phyloP scores from a whole-genome alignment of 441 rosid species.

The California macrophylla region DNA sequence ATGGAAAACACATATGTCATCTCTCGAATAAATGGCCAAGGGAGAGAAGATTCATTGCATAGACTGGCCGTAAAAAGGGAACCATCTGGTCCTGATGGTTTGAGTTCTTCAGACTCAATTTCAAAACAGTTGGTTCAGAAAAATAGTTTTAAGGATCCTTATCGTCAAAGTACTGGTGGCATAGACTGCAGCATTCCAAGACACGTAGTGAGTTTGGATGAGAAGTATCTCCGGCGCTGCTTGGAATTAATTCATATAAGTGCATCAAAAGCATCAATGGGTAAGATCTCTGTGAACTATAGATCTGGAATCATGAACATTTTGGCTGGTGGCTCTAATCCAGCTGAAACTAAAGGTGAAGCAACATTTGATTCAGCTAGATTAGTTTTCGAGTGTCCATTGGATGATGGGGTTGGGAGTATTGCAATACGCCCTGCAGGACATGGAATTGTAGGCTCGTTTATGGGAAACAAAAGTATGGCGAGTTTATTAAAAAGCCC shows the following conservation, averaged over 20 bases:
- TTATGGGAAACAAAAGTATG: slow-evolving; percentile 67
- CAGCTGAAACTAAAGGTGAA: slow-evolving; percentile 22
- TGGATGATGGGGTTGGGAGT: slow-evolving; percentile 36
- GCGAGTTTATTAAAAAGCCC: slow-evolving; percentile 49
- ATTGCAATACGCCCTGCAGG: slow-evolving; percentile 38
- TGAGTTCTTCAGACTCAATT: slow-evolving; percentile 23
- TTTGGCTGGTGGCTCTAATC: slow-evolving; percentile 29
- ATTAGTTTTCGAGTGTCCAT: slow-evolving; percentile 44
- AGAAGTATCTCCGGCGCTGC: slow-evolving; percentile 60
- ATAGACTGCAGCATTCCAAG: slow-evolving; percentile 52
- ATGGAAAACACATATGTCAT: slow-evolving; percentile 36
- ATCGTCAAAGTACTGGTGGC: slow-evolving; percentile 31
- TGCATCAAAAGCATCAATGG: slow-evolving; percentile 40
- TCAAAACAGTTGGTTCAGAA: slow-evolving; percentile 36
- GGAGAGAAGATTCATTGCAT: slow-evolving; percentile 29
- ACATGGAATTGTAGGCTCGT: slow-evolving; percentile 45
- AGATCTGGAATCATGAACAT: slow-evolving; percentile 28
- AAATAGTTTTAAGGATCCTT: slow-evolving; percentile 33
- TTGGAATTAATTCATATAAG: slow-evolving; percentile 45
- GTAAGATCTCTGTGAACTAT: slow-evolving; percentile 34
- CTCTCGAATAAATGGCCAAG: slow-evolving; percentile 26
- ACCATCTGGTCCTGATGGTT: slow-evolving; percentile 25
- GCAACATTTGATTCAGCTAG: slow-evolving; percentile 27
- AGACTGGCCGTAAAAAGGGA: slow-evolving; percentile 15
- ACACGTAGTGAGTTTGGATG: slow-evolving; percentile 59